Conservation (phyloP, 257 asterid genomes). For the Buddleja alternifolia region DNA sequence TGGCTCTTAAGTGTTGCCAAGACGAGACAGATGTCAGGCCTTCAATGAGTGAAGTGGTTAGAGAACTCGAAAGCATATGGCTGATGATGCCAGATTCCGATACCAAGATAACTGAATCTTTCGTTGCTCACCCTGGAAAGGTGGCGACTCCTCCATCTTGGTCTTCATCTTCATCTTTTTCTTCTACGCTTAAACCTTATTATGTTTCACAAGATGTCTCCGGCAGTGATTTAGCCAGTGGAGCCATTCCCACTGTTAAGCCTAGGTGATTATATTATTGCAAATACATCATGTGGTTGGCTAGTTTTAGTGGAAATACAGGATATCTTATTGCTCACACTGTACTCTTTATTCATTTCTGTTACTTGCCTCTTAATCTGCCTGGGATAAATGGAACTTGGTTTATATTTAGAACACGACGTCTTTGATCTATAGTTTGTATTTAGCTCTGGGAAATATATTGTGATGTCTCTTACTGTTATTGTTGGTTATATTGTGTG, state of each 20-base stretch:
- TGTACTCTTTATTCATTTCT: too few species aligned
- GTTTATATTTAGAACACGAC: too few species aligned
- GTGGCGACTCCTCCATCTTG: slow-evolving; percentile 38
- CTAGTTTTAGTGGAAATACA: too few species aligned
- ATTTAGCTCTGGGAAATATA: too few species aligned
- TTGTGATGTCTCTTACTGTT: too few species aligned
- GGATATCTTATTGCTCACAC: too few species aligned
- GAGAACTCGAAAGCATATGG: slow-evolving; percentile 70
- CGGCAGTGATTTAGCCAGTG: slow-evolving; percentile 74
- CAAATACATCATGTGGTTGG: too few species aligned
- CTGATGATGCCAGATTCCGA: slow-evolving; percentile 66
- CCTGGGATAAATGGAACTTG: too few species aligned
- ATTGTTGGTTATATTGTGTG: too few species aligned
- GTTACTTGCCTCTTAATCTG: too few species aligned
- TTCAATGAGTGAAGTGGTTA: slow-evolving; percentile 66
- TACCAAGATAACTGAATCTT: slow-evolving; percentile 41
- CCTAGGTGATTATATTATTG: slow-evolving; percentile 53
- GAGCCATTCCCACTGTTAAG: slow-evolving; percentile 50
- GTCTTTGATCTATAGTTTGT: too few species aligned
- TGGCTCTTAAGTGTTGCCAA: slow-evolving; percentile 74
- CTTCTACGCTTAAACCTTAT: slow-evolving; percentile 38
- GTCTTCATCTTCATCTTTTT: background rate
- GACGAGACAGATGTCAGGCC: slow-evolving; percentile 70
- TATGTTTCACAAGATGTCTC: slow-evolving; percentile 58
- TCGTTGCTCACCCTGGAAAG: slow-evolving; percentile 33